Base-by-base conservation (phyloP, 805 yeast species). In the Sugiyamaella americana region DNA sequence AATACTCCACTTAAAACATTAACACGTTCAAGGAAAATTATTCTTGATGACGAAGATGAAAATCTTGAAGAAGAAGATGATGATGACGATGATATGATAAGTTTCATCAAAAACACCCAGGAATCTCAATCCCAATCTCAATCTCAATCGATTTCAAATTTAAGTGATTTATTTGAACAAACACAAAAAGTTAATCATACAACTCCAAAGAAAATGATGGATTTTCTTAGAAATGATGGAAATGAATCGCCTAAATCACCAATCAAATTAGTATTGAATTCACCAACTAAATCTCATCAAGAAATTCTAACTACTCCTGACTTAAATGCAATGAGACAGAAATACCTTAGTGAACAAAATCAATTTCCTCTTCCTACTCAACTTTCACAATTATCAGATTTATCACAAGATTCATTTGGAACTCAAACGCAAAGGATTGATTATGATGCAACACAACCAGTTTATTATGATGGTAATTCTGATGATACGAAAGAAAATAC, bases 371-470 rank as follows among this genome's bases (percentile, higher is more conserved):
- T 22, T 2, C 41, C 41, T 6, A 23, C 50, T 29, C 49, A 40
- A 32, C 21, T 47, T 20, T 42, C 52, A 13, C 52, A 46, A 43
- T 36, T 41, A 19, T 29, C 48, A 1, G 48, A 41, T 4, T 47
- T 46, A 6, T 23, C 46, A 1, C 50, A 43, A 21, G 23, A 36
- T 3, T n/a, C 46, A 17, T 17, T 35, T 11, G 5, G 10, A 10
- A 21, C n/a, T 6, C 8, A 35, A 11, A 13, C 20, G 11, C 37
- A 26, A 26, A 26, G 32, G 13, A 26, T 26, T 26, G 11, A 26
- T 8, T n/a, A n/a, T n/a, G 32, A 26, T 26, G 13, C 11, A 8
- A 8, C 32, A 8, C 11, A 26, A 13, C 13, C 26, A 4, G n/a
- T n/a, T n/a, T n/a, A n/a, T n/a, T n/a, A n/a, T n/a, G n/a, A 40